Conservation (phyloP, 1,284 basidiomycete species). For the Fomitopsis schrenkii region DNA sequence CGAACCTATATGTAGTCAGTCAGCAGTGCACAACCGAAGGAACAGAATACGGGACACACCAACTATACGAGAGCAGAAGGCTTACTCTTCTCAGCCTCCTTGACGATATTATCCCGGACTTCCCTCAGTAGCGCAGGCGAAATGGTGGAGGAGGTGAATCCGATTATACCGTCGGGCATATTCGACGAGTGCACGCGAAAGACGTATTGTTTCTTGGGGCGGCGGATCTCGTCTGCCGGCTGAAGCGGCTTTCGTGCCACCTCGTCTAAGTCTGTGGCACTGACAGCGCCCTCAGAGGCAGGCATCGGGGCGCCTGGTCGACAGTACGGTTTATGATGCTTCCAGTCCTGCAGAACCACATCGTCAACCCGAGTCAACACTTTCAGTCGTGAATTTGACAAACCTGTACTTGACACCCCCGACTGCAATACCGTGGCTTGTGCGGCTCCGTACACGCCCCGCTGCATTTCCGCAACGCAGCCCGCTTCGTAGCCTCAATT, state of each 20-base stretch:
- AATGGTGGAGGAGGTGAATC: not conserved
- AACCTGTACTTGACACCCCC: conserved; percentile 4
- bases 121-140: not conserved
- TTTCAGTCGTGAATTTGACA: not conserved
- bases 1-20: too few species aligned
- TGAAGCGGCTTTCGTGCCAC: not conserved
- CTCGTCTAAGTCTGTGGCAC: not conserved
- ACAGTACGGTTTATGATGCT: not conserved
- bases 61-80: too few species aligned
- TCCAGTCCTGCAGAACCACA: not conserved
- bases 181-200: not conserved
- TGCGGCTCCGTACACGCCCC: conserved; percentile 2
- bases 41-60: too few species aligned
- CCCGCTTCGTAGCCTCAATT: conserved; percentile 1
- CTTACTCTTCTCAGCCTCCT: not conserved
- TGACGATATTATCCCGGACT: not conserved
- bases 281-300: not conserved
- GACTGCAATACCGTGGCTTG: conserved; percentile 10
- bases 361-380: not conserved
- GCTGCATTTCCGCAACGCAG: not conserved
- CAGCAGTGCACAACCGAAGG: too few species aligned
- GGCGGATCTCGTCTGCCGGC: not conserved
- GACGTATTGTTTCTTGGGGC: not conserved
- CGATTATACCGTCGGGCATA: not conserved
- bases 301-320: not conserved